These are phyloP conservation scores for Massariosphaeria phaeospora DNA, from an alignment of 495 filamentous ascomycete species.

Conservation along the genomic window DNA sequence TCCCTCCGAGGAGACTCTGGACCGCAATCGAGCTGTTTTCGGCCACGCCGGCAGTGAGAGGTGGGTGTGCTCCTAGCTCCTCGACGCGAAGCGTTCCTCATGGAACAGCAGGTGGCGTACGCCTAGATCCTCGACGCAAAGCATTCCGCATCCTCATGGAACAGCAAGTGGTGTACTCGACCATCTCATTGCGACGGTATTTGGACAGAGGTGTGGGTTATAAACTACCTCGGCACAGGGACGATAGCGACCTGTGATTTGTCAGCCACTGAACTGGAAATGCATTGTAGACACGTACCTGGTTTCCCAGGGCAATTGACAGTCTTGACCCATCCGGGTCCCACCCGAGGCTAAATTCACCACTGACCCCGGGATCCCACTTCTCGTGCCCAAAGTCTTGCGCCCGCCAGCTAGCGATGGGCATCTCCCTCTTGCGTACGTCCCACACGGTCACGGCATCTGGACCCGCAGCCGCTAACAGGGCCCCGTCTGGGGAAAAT, in stretches of 20 bases:
- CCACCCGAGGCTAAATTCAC: slow-evolving; percentile 61
- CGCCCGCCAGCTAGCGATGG: slow-evolving; percentile 16
- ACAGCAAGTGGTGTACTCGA: neutral
- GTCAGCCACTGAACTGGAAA: slow-evolving; percentile 9
- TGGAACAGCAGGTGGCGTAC: too few relatives aligned
- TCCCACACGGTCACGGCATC: slow-evolving; percentile 28
- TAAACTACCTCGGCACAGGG: slow-evolving; percentile 18
- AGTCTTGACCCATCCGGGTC: slow-evolving; percentile 70
- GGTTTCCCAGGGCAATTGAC: slow-evolving; percentile 64
- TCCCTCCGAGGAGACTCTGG: too few relatives aligned
- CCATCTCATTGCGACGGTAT: neutral
- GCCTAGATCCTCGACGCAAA: too few relatives aligned
- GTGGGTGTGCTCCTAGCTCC: too few relatives aligned
- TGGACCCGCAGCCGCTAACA: slow-evolving; percentile 9
- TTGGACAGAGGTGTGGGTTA: too few relatives aligned
- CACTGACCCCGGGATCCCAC: slow-evolving; percentile 14
- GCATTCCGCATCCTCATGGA: neutral
- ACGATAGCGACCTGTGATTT: slow-evolving; percentile 28
- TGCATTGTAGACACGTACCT: slow-evolving; percentile 49
- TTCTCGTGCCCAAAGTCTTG: slow-evolving; percentile 33
- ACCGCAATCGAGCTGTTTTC: too few relatives aligned
- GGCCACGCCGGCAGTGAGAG: too few relatives aligned
- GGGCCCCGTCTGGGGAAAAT: slow-evolving; percentile 21
- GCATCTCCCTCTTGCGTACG: slow-evolving; percentile 7
- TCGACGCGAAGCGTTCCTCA: too few relatives aligned